A percentile compares a stretch with the other conserved stretches of the same genome.
Conservation (phyloP, 805 yeast species). For the Komagataella kurtzmanii region DNA sequence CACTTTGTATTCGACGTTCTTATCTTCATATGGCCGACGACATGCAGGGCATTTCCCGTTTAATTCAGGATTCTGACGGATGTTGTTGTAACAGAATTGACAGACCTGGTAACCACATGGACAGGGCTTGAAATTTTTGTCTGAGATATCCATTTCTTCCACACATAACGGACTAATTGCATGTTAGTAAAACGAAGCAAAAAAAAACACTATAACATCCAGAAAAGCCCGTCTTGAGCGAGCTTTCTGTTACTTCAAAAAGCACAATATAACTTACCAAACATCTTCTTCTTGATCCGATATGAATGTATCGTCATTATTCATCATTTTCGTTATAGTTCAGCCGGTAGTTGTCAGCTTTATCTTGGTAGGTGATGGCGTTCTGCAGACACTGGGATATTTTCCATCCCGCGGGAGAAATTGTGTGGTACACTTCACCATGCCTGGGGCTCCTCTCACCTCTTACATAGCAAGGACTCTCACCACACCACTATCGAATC, state of each 20-base stretch:
- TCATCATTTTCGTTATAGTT: slow-evolving; percentile 8
- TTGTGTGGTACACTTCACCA: not conserved
- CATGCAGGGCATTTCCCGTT: slow-evolving; percentile 98
- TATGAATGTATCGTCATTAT: slow-evolving; percentile 38
- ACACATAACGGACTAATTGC: slow-evolving; percentile 77
- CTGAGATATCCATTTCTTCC: slow-evolving; percentile 95
- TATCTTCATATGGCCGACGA: slow-evolving; percentile 88
- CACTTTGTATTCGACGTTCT: slow-evolving; percentile 74
- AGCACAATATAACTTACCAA: slow-evolving; percentile 27
- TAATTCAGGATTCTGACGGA: slow-evolving; percentile 87
- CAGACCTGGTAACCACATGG: slow-evolving; percentile 99
- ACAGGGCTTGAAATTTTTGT: slow-evolving; percentile 96
- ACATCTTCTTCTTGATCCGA: slow-evolving; percentile 75
- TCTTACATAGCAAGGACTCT: slow-evolving; percentile 4
- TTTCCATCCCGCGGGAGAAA: not conserved
- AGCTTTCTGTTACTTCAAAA: not conserved
- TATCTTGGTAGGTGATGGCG: not conserved
- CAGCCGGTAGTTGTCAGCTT: not conserved
- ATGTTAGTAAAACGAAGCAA: not conserved
- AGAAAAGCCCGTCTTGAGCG: not conserved
- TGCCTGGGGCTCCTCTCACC: slow-evolving; percentile 5
- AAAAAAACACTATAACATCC: not conserved
- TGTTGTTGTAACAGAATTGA: slow-evolving; percentile 95
- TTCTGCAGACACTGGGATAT: not conserved
- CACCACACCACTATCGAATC: not conserved